Base-by-base conservation (phyloP, 2,329 filamentous ascomycete genomes). In the Orbilia brochopaga region DNA sequence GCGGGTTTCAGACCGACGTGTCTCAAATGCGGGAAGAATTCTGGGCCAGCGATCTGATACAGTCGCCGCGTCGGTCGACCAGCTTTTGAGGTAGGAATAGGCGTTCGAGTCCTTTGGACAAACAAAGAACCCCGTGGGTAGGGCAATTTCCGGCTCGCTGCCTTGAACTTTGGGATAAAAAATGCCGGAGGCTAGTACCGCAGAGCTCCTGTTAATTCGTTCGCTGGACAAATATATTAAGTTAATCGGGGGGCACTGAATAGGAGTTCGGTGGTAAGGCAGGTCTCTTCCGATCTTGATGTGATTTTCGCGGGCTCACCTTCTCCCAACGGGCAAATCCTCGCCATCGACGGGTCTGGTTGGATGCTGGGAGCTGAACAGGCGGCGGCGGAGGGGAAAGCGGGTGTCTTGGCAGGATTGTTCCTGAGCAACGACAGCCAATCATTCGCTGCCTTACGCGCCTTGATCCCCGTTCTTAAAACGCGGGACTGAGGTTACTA, bases 401-500 rank as follows among this genome's bases (percentile, higher is more conserved):
- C 61, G 50, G 52, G 44, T 56, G 59, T 65, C 55, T 61, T 72
- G 64, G 67, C 59, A 50, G 52, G 46, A 46, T 44, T 37, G 67
- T 65, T 60, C 67, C 67, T 72, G 67, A 64, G 67, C 62, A 61
- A 50, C 56, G 55, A 72, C 51, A 32, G 59, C 67, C 67, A 72
- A 72, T 72, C 67, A 72, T 55, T 48, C 42, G 55, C 23, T 46
- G 48, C 50, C 51, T 51, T 72, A 72, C 67, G 67, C 67, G 67
- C 67, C 60, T 72, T 63, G 35, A 35, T 60, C 63, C 67, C 55
- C 17, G 67, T 61, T 44, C 21, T 44, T 65, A 72, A 65, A 72
- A 72, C 67, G 67, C 67, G 67, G 67, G 67, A 72, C 55, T 64
- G 55, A 65, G 67, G 67, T 72, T 60, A 65, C 67, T 65, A 72